Evolutionary conservation across 257 asterid species (phyloP).

Genomic region (Oldenlandia corymbosa): DNA sequence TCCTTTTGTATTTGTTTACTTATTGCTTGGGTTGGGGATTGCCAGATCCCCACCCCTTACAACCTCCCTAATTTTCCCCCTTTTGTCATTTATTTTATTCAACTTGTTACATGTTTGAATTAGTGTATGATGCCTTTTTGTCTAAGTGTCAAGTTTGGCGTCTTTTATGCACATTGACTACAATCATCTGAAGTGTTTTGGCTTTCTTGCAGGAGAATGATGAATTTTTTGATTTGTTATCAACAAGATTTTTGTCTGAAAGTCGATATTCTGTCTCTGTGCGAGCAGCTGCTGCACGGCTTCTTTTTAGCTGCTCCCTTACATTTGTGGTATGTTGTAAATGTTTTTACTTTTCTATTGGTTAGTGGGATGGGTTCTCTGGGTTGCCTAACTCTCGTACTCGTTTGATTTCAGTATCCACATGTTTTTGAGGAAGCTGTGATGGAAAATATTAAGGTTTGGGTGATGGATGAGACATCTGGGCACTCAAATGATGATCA

Average conservation of each 20-base stretch:
- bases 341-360: constrained; percentile 4
- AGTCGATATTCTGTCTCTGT: constrained; percentile 60
- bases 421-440: constrained; percentile 87
- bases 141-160: not conserved
- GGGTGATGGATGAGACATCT: constrained; percentile 82
- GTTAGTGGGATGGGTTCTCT: constrained; percentile 14
- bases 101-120: not conserved
- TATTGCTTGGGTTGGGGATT: no score
- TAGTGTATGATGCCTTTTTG: not conserved
- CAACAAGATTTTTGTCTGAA: constrained; percentile 70
- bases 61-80: no score
- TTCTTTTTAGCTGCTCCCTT: constrained; percentile 81
- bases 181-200: constrained; percentile 13
- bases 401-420: constrained; percentile 70
- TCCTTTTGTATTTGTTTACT: no score
- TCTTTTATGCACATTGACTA: constrained; percentile 4
- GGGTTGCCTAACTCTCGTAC: constrained; percentile 20
- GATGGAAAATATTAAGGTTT: constrained; percentile 65
- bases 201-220: constrained; percentile 78
- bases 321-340: constrained; percentile 66
- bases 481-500: constrained; percentile 56
- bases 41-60: no score
- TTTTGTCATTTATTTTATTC: constrained; percentile 10
- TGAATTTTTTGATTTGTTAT: constrained; percentile 79
- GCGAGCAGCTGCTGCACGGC: constrained; percentile 83